Percentiles rank a stretch among this genome's conserved stretches.
phyloP scores from a whole-genome alignment of 371 early-diverging fungal species.

The Mortierella sp. region DNA sequence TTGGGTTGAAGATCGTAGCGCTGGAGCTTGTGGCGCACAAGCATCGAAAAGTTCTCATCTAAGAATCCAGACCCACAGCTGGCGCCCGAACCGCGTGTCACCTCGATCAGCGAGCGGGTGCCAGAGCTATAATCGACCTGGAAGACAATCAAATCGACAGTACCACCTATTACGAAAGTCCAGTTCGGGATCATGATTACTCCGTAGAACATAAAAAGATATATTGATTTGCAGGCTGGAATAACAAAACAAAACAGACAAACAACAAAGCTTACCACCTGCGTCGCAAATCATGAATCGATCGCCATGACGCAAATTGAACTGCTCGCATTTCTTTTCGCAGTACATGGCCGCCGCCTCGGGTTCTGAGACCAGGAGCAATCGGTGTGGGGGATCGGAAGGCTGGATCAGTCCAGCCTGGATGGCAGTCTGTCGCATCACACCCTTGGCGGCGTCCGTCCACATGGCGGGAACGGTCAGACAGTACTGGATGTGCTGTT shows the following conservation, averaged over 20 bases:
- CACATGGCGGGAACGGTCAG: conserved; percentile 75
- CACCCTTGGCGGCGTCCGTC: conserved; percentile 68
- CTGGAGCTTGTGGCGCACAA: conserved; percentile 40
- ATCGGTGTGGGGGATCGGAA: conserved; percentile 62
- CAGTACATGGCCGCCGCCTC: conserved; percentile 74
- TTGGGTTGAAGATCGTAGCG: conserved; percentile 50
- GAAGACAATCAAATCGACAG: conserved; percentile 72
- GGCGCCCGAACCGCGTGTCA: conserved; percentile 70
- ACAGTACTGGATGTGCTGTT: conserved; percentile 58
- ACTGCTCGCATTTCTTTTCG: conserved; percentile 64
- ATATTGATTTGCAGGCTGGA: no score
- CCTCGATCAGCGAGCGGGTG: conserved; percentile 61
- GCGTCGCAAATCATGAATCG: conserved; percentile 66
- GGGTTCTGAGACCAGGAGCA: conserved; percentile 68
- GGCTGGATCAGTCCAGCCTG: conserved; percentile 60
- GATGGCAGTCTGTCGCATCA: conserved; percentile 67
- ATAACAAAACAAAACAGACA: no score
- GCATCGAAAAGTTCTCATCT: conserved; percentile 57
- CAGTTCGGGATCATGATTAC: no score
- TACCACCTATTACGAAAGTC: conserved; percentile 58
- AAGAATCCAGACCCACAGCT: conserved; percentile 72
- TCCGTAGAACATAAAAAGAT: no score
- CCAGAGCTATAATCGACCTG: conserved; percentile 64
- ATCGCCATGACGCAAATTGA: conserved; percentile 60
- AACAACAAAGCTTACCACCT: conserved; percentile 61